Conservation (phyloP, 106 monocot genomes). For the Cymbidium sinense region DNA sequence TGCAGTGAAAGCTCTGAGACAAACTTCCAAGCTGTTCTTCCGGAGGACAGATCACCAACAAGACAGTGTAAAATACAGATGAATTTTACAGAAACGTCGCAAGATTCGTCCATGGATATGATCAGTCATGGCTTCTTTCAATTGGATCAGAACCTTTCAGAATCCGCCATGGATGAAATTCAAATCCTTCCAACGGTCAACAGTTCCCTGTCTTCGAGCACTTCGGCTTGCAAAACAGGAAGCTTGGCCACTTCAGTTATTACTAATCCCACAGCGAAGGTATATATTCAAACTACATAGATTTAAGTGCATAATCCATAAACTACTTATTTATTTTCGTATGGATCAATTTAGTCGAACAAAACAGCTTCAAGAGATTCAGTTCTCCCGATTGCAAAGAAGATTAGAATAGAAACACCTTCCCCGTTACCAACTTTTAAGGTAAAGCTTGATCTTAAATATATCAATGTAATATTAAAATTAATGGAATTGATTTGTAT, state of each 20-base stretch:
- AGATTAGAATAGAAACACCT: conserved; percentile 47
- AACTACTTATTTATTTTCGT: background rate
- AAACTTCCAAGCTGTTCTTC: background rate
- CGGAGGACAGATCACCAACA: background rate
- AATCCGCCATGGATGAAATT: background rate
- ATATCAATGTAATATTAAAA: background rate
- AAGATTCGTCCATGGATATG: background rate
- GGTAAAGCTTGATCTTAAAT: conserved; percentile 15
- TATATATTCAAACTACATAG: background rate
- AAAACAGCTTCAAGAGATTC: conserved; percentile 8
- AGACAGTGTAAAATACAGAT: background rate
- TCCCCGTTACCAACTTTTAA: conserved; percentile 64
- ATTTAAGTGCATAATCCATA: background rate
- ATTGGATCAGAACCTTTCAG: background rate
- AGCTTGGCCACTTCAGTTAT: too few relatives aligned
- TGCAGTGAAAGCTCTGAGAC: background rate
- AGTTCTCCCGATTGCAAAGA: conserved; percentile 34
- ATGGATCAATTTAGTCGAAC: background rate
- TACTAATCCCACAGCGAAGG: background rate
- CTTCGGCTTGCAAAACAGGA: background rate
- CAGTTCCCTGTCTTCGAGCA: background rate
- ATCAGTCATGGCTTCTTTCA: background rate
- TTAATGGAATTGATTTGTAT: background rate
- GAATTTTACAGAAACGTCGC: background rate
- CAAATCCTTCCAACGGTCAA: background rate